Evolutionary conservation across 192 early-diverging fungal species (phyloP).

Genomic region (Radiomyces spectabilis): DNA sequence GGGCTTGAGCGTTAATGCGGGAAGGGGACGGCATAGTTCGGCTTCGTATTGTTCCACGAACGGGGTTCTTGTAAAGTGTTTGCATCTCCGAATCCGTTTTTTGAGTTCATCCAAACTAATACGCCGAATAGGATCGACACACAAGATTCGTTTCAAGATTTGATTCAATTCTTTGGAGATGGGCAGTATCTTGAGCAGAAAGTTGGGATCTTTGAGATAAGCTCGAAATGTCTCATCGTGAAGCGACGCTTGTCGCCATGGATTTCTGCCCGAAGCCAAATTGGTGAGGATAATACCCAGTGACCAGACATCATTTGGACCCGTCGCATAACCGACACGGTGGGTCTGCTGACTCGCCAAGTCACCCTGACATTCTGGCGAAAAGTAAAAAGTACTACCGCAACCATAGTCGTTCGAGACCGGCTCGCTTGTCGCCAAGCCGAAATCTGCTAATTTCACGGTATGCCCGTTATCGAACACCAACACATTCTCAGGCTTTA

Average conservation of each 20-base stretch:
- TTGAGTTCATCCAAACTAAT: slow-evolving; percentile 35
- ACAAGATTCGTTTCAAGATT: slow-evolving; percentile 67
- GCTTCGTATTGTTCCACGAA: slow-evolving; percentile 12
- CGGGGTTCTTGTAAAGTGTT: slow-evolving; percentile 34
- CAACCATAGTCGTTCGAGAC: slow-evolving; percentile 83
- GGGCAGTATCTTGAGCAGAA: slow-evolving; percentile 58
- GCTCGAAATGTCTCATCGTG: slow-evolving; percentile 76
- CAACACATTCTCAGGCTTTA: slow-evolving; percentile 80
- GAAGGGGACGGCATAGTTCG: too few species aligned
- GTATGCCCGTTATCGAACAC: slow-evolving; percentile 49
- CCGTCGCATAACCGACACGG: slow-evolving; percentile 48
- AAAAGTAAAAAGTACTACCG: slow-evolving; percentile 62
- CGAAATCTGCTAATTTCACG: slow-evolving; percentile 90
- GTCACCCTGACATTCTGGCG: slow-evolving; percentile 63
- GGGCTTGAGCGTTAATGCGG: not conserved
- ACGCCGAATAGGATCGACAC: slow-evolving; percentile 55
- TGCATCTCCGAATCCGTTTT: slow-evolving; percentile 33
- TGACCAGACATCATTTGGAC: slow-evolving; percentile 83
- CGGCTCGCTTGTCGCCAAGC: slow-evolving; percentile 76
- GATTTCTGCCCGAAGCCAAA: slow-evolving; percentile 76
- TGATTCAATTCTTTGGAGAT: slow-evolving; percentile 60
- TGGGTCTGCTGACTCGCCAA: slow-evolving; percentile 18
- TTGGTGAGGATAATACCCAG: slow-evolving; percentile 88
- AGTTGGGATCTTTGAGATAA: slow-evolving; percentile 51
- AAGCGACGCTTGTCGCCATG: slow-evolving; percentile 62